A percentile compares a stretch with the other conserved stretches of the same genome.
These are phyloP conservation scores for Apophysomyces elegans DNA, from an alignment of 371 early-diverging fungal genomes.

Conservation along the genomic window DNA sequence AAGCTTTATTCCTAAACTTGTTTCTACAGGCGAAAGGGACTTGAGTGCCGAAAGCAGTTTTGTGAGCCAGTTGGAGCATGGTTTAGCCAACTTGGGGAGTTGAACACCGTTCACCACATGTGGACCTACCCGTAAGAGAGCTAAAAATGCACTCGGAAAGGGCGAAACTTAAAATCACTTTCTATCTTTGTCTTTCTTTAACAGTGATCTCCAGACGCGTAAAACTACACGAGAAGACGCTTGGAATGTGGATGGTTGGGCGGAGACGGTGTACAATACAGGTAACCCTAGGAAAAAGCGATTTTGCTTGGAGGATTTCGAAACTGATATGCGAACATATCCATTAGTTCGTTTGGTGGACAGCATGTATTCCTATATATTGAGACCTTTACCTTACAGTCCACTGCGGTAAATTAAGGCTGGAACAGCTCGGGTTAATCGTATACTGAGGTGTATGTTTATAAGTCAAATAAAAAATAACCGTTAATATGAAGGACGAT, in stretches of 20 bases:
- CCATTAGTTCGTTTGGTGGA: slow-evolving; percentile 78
- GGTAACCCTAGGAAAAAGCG: slow-evolving; percentile 42
- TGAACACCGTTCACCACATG: slow-evolving; percentile 93
- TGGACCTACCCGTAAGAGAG: slow-evolving; percentile 87
- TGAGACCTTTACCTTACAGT: slow-evolving; percentile 80
- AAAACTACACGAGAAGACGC: slow-evolving; percentile 89
- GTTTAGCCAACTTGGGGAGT: slow-evolving; percentile 90
- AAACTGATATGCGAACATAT: neutral
- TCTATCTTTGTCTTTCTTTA: too few relatives aligned
- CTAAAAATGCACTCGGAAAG: slow-evolving; percentile 36
- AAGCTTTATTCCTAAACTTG: too few relatives aligned
- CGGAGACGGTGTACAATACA: slow-evolving; percentile 90
- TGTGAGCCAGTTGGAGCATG: slow-evolving; percentile 94
- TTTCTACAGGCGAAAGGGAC: slow-evolving; percentile 69
- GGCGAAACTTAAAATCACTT: too few relatives aligned
- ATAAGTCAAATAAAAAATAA: too few relatives aligned
- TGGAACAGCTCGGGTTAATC: too few relatives aligned
- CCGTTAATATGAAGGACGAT: too few relatives aligned
- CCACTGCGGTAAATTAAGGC: slow-evolving; percentile 62
- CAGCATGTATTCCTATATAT: slow-evolving; percentile 82
- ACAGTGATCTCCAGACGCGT: slow-evolving; percentile 80
- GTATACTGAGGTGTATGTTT: too few relatives aligned
- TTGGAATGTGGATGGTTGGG: slow-evolving; percentile 95
- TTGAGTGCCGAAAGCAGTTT: slow-evolving; percentile 85
- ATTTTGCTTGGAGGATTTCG: slow-evolving; percentile 1